Evolutionary conservation across 441 rosid genomes (phyloP), one percentile per base, ranked within the genome.

Genomic region (Jatropha multifida): DNA sequence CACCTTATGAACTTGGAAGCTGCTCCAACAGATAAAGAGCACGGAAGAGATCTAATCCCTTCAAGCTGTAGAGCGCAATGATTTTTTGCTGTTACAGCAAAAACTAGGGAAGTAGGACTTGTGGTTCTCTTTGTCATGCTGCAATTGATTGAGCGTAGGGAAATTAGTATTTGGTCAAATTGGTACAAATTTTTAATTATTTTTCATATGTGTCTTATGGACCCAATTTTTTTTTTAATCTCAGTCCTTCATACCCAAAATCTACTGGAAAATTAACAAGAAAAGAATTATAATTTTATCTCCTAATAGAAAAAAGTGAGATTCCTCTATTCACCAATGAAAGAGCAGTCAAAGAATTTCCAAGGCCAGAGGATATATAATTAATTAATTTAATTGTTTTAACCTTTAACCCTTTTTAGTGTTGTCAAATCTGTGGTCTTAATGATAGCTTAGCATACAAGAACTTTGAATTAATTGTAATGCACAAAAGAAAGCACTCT

Each of bases 371-470:
- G 80, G 23, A 71, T 32, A 32, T 32, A 61, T 67, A 59, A 68
- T 38, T 40, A 46, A 42, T 40, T 15, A 68, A 18, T 51, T 38
- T 37, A 51, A 58, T 14, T 52, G 49, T 54, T 78, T 72, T 61
- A 48, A 54, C 54, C 70, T 77, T 70, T 37, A 67, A 76, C 55
- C 46, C 52, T 56, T 71, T 76, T 74, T 69, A 69, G 86, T 86
- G 89, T 14, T 81, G 89, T 88, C 89, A 79, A 82, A 83, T 88
- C 88, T 71, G 23, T 69, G 60, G 67, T 69, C 40, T 68, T 51
- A 76, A 76, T 76, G 65, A 32, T 32, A 32, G 32, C 32, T 32
- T 32, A 32, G 32, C 32, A 32, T 2, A 32, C 32, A 32, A 9
- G 46, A 71, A 10, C 18, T 65, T 64, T 20, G 38, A 1, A 52